A percentile compares a stretch with the other conserved stretches of the same genome.
Evolutionary conservation across 1,284 basidiomycete genomes (phyloP).

Genomic region (Kwoniella shivajii): DNA sequence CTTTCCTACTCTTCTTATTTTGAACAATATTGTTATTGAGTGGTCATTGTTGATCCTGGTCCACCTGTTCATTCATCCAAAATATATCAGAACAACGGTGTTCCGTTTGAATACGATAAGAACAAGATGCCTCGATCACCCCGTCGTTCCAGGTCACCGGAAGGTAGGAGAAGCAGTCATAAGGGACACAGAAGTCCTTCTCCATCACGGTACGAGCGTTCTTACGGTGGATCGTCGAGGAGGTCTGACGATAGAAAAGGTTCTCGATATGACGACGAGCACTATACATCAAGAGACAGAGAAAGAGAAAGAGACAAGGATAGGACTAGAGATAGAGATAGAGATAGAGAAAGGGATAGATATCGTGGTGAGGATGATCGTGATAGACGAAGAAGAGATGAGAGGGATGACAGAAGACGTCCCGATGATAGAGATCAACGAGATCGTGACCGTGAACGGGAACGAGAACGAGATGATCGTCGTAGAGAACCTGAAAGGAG

Average conservation of each 20-base stretch:
- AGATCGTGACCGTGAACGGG: conserved; percentile 14
- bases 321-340: conserved; percentile 34
- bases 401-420: conserved; percentile 20
- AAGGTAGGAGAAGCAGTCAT: conserved; percentile 10
- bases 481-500: conserved; percentile 15
- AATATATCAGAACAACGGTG: not conserved
- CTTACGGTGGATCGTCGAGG: conserved; percentile 16
- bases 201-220: conserved; percentile 22
- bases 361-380: conserved; percentile 20
- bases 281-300: conserved; percentile 15
- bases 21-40: too few species aligned
- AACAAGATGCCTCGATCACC: conserved; percentile 21
- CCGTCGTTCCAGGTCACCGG: conserved; percentile 20
- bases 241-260: conserved; percentile 20
- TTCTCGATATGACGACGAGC: conserved; percentile 26
- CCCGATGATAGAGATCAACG: conserved; percentile 26
- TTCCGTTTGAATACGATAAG: not conserved
- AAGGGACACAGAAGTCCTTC: conserved; percentile 18
- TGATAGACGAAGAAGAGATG: conserved; percentile 18
- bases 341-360: conserved; percentile 31
- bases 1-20: too few species aligned
- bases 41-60: too few species aligned
- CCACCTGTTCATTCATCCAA: too few species aligned
- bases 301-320: conserved; percentile 21
- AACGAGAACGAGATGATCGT: conserved; percentile 14